phyloP scores from a whole-genome alignment of 495 filamentous ascomycete species.

The Tuber umbilicatum region DNA sequence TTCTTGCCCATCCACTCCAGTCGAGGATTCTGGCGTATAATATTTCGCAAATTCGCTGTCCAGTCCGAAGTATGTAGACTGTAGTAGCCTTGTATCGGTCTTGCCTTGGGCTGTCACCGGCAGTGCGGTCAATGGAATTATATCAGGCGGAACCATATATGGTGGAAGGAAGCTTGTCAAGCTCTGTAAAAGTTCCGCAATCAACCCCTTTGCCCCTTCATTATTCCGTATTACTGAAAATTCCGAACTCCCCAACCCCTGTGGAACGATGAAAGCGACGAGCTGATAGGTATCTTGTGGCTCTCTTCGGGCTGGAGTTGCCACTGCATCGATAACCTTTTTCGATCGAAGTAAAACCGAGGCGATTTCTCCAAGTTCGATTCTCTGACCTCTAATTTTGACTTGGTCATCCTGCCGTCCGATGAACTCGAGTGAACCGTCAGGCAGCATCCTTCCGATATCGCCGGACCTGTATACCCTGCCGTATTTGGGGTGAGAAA shows the following conservation, averaged over 20 bases:
- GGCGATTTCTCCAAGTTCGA: conserved; percentile 67
- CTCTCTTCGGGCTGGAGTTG: conserved; percentile 46
- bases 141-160: conserved; percentile 63
- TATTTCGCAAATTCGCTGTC: conserved; percentile 31
- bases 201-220: conserved; percentile 17
- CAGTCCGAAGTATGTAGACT: conserved; percentile 40
- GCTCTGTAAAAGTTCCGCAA: conserved; percentile 45
- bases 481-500: conserved; percentile 59
- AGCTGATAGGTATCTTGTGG: conserved; percentile 45
- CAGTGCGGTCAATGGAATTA: conserved; percentile 60
- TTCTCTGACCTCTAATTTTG: conserved; percentile 48
- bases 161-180: conserved; percentile 49
- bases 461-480: conserved; percentile 67
- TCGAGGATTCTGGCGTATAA: conserved; percentile 31
- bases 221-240: conserved; percentile 19
- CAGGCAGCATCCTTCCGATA: conserved; percentile 61
- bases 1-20: conserved; percentile 32
- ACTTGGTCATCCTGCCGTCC: conserved; percentile 48
- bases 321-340: conserved; percentile 51
- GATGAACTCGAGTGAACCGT: conserved; percentile 49
- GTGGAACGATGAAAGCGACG: conserved; percentile 45
- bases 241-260: conserved; percentile 16
- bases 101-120: conserved; percentile 62
- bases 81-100: conserved; percentile 51
- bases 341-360: conserved; percentile 47